Evolutionary conservation across 2,329 filamentous ascomycete species (phyloP).

Genomic region (Fusarium compactum): DNA sequence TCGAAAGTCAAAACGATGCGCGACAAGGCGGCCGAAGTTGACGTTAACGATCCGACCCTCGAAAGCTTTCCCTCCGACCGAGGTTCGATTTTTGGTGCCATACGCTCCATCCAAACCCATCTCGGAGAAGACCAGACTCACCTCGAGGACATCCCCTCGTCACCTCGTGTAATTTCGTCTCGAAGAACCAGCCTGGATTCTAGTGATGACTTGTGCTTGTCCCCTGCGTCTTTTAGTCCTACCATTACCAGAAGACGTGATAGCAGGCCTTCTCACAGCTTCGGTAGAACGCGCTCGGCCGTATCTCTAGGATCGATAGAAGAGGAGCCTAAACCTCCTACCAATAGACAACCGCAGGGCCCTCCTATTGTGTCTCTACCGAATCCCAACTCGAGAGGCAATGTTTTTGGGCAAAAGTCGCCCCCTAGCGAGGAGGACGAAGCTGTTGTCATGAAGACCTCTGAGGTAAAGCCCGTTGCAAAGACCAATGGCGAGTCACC

Average conservation of each 20-base stretch:
- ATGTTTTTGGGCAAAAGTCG: conserved; percentile 36
- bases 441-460: conserved; percentile 52
- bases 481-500: conserved; percentile 22
- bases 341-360: conserved; percentile 17
- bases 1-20: conserved; percentile 36
- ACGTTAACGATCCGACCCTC: conserved; percentile 61
- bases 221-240: conserved; percentile 54
- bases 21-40: conserved; percentile 42
- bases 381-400: conserved; percentile 38
- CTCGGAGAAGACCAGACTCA: conserved; percentile 55
- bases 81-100: conserved; percentile 58
- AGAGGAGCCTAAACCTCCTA: conserved; percentile 54
- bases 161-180: conserved; percentile 53
- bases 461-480: conserved; percentile 33
- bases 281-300: conserved; percentile 53
- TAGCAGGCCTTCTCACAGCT: conserved; percentile 50
- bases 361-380: conserved; percentile 39
- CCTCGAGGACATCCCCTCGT: conserved; percentile 53
- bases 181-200: conserved; percentile 54
- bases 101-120: conserved; percentile 61
- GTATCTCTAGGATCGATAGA: conserved; percentile 61
- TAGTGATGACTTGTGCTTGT: conserved; percentile 52
- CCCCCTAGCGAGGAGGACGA: conserved; percentile 57
- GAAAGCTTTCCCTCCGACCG: conserved; percentile 62
- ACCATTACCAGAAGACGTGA: conserved; percentile 49